phyloP scores from a whole-genome alignment of 345 rosid species.

The Salix arbutifolia region DNA sequence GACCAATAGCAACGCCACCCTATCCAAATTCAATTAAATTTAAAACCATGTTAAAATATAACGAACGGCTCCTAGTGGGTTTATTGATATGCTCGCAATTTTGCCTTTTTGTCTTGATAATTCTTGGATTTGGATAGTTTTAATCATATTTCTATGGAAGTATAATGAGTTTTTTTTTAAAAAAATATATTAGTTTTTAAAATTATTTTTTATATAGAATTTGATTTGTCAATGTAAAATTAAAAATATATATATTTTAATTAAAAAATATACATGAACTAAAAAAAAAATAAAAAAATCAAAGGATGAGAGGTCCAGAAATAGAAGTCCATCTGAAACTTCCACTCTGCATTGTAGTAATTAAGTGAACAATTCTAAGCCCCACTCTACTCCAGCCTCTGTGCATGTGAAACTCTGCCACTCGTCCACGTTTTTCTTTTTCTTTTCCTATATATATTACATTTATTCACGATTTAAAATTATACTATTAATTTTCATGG shows the following conservation, averaged over 20 bases:
- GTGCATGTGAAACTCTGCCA: not conserved
- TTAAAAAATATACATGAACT: not conserved
- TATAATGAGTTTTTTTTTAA: not conserved
- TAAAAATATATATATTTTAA: too few species aligned
- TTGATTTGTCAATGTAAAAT: too few species aligned
- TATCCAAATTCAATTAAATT: too few species aligned
- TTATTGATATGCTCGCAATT: too few species aligned
- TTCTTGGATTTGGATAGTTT: not conserved
- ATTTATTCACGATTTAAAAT: too few species aligned
- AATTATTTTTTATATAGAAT: too few species aligned
- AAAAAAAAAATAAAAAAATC: not conserved
- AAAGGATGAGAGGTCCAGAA: not conserved
- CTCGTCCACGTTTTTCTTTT: not conserved
- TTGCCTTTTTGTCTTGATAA: too few species aligned
- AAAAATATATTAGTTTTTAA: too few species aligned
- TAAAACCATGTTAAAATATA: too few species aligned
- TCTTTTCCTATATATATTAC: too few species aligned
- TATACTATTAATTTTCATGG: too few species aligned
- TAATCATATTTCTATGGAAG: not conserved
- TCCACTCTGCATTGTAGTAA: conserved; percentile 13
- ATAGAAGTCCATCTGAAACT: conserved; percentile 19
- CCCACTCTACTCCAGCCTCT: not conserved
- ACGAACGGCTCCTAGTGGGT: too few species aligned
- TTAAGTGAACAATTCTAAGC: conserved; percentile 7
- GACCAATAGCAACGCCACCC: not conserved